Evolutionary conservation across 108 stramenopile species (phyloP), one percentile per base, ranked within the genome.

Genomic region (Nitzschia sp.): DNA sequence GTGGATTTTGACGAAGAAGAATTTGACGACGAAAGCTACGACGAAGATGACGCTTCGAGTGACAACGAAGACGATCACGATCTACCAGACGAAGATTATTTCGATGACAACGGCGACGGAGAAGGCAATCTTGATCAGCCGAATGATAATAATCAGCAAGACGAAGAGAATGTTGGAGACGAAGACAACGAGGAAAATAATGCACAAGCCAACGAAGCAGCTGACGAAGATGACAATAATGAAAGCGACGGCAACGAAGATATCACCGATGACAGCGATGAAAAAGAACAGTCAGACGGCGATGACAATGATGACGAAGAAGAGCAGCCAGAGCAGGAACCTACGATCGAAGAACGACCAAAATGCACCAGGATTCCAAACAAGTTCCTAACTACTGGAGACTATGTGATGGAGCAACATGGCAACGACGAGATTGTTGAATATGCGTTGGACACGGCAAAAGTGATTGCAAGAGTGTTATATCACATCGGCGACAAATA

Each of bases 141-240:
- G 9, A 18, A 42, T 46, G 62, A 46, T 46, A 6, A 46, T 25
- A 28, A 23, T 19, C n/a, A 46, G 42, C 24, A 42, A 13, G 36
- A 47, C 11, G n/a, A 63, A 6, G 26, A 46, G 6, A n/a, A 63
- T 9, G 15, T 25, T 34, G 42, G 3, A 69, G 3, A 27, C 35
- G 59, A 61, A 3, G 58, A 49, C 30, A 28, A 47, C 3, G 66
- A 6, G n/a, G 45, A 2, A 15, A 29, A 57, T 59, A 53, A 59
- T 6, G 15, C 32, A n/a, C 25, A 68, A 29, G 59, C 46, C 33
- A 64, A 70, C 26, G 68, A 76, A 17, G 68, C 69, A 17, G 69
- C n/a, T n/a, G n/a, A 70, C 24, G n/a, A n/a, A n/a, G n/a, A n/a
- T n/a, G n/a, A n/a, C n/a, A n/a, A n/a, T n/a, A n/a, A n/a, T n/a